Evolutionary conservation across 257 asterid species (phyloP).

Genomic region (Lavandula angustifolia): DNA sequence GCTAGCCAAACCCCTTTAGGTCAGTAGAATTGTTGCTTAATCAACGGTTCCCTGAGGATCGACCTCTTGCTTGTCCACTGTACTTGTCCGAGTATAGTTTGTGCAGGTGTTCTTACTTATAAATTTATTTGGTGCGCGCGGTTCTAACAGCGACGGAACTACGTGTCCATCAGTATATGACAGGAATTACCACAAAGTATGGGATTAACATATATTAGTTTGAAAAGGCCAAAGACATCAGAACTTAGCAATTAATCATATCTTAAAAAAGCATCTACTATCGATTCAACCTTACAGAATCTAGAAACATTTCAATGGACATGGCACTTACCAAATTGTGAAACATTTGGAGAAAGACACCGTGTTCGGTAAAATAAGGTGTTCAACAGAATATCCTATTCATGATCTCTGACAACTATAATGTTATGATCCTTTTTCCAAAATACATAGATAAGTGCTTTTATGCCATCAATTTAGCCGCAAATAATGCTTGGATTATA

Average conservation of each 20-base stretch:
- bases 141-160: too few species aligned
- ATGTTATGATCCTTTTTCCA: constrained; percentile 2
- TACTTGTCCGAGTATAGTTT: too few species aligned
- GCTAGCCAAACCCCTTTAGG: too few species aligned
- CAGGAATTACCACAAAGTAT: constrained; percentile 10
- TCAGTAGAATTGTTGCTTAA: too few species aligned
- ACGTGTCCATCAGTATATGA: too few species aligned
- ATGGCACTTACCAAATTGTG: constrained; percentile 11
- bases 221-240: constrained; percentile 23
- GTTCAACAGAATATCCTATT: not conserved
- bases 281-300: constrained; percentile 13
- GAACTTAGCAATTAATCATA: constrained; percentile 5
- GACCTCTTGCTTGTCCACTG: too few species aligned
- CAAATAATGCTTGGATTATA: not conserved
- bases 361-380: not conserved
- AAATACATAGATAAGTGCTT: not conserved
- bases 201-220: constrained; percentile 18
- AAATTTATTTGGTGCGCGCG: too few species aligned
- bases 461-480: constrained; percentile 1
- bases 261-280: not conserved
- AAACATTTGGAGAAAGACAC: constrained; percentile 3
- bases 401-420: constrained; percentile 22
- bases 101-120: too few species aligned
- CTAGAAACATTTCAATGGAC: constrained; percentile 22
- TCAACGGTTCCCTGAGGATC: too few species aligned